phyloP scores from a whole-genome alignment of 495 filamentous ascomycete genomes.

The Aspergillus ostianus region DNA sequence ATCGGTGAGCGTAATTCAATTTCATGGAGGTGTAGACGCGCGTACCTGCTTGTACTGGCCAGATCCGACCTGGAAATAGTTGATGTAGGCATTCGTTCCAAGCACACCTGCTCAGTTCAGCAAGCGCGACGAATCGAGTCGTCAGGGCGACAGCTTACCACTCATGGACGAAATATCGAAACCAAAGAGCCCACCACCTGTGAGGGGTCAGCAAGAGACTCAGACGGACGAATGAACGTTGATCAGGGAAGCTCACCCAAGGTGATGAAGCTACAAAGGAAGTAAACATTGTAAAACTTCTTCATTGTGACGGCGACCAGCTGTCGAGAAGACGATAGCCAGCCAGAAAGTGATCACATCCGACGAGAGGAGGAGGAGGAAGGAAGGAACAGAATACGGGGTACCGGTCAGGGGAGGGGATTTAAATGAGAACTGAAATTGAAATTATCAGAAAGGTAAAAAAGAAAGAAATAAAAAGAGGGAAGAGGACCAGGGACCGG shows the following conservation, averaged over 20 bases:
- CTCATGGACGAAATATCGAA: slow-evolving; percentile 27
- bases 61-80: slow-evolving; percentile 20
- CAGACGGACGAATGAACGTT: no score
- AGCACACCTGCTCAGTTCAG: slow-evolving; percentile 18
- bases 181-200: slow-evolving; percentile 23
- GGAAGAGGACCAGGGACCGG: not conserved
- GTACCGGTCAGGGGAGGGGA: not conserved
- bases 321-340: not conserved
- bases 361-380: not conserved
- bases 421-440: not conserved
- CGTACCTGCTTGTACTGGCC: slow-evolving; percentile 22
- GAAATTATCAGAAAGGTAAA: not conserved
- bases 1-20: not conserved
- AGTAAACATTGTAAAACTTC: slow-evolving; percentile 10
- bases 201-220: not conserved
- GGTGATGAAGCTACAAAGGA: slow-evolving; percentile 10
- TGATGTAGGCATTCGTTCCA: slow-evolving; percentile 19
- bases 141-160: slow-evolving; percentile 10
- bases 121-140: no score
- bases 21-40: not conserved
- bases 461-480: not conserved
- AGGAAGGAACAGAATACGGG: not conserved
- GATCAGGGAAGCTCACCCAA: not conserved
- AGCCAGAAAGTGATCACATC: not conserved
- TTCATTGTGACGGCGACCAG: slow-evolving; percentile 4